Evolutionary conservation across 2,329 filamentous ascomycete species (phyloP), one percentile per base, ranked within the genome.

Genomic region (Teratosphaeria epicoccoides): DNA sequence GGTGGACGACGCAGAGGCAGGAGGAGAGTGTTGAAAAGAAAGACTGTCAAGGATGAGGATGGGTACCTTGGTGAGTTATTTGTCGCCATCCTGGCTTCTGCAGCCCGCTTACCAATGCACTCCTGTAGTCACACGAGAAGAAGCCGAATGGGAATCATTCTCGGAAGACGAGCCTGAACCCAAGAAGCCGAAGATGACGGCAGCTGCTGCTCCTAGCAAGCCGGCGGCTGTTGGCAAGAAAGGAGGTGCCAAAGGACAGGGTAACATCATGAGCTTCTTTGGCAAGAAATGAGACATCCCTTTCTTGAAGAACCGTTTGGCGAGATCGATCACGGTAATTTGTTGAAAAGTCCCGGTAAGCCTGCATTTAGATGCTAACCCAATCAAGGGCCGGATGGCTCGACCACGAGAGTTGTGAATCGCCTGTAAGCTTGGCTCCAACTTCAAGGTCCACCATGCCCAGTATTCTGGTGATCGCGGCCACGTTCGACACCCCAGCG

Each of bases 211-310:
- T 64, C 69, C 53, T 57, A 70, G 59, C 40, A 49, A 59, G 45
- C 59, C 58, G 47, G 58, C 63, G 50, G 50, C 59, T 44, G 52
- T 63, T 2, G 71, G 72, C 1, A 77, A 74, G 63, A 73, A 70
- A 59, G 67, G 61, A n/a, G 66, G 55, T 10, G 73, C 70, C 53
- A 65, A 70, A 9, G 74, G 79, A 2, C 84, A 88, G 63, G 88
- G 89, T 2, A 95, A 77, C 66, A 95, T 95, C 64, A 95, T 90
- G 84, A 88, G 84, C 1, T 95, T 95, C 71, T 95, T 95, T 68
- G 78, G 79, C 43, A 95, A 94, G 74, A 93, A 89, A 63, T 86
- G 48, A 56, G 9, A 10, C 14, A 24, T 10, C 14, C 10, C 28
- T 29, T 29, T 29, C 4, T n/a, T 9, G 4, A 29, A 29, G 28